These are phyloP conservation scores for Chlorella sp. DNA, from an alignment of 139 green algal genomes.

Conservation along the genomic window DNA sequence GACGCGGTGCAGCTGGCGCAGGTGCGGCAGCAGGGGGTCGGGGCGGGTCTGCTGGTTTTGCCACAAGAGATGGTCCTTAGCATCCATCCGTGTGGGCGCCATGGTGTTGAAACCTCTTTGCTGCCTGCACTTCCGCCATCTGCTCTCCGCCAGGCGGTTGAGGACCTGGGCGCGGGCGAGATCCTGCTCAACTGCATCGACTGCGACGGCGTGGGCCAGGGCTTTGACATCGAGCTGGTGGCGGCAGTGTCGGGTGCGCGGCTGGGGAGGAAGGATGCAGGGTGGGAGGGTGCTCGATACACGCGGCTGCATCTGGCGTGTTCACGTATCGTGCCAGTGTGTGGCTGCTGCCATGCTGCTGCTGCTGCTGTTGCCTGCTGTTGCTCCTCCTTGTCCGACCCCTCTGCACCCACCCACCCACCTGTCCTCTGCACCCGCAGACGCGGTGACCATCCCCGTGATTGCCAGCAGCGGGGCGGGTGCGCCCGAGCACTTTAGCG, in stretches of 20 bases:
- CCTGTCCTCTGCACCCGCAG: background rate
- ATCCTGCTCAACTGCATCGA: slow-evolving; percentile 99
- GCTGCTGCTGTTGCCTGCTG: background rate
- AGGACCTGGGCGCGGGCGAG: slow-evolving; percentile 96
- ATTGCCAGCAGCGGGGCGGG: slow-evolving; percentile 96
- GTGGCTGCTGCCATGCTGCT: too few relatives aligned
- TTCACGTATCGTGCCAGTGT: too few relatives aligned
- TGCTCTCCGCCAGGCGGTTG: slow-evolving; percentile 63
- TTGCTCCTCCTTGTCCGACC: too few relatives aligned
- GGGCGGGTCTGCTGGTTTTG: too few relatives aligned
- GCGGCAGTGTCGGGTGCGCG: slow-evolving; percentile 70
- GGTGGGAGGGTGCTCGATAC: too few relatives aligned
- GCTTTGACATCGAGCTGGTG: slow-evolving; percentile 97
- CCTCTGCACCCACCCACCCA: too few relatives aligned
- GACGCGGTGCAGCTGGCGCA: slow-evolving; percentile 92
- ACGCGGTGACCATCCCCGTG: slow-evolving; percentile 96
- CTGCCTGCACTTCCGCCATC: too few relatives aligned
- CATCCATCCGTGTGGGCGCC: too few relatives aligned
- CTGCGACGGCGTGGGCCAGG: slow-evolving; percentile 85
- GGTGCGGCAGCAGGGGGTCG: too few relatives aligned
- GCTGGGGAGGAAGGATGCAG: background rate
- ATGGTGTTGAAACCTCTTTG: too few relatives aligned
- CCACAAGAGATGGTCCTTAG: too few relatives aligned
- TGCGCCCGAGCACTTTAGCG: slow-evolving; percentile 85
- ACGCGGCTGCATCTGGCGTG: background rate